Base-by-base conservation (phyloP, 208 protist species). In the Leishmania tropica region DNA sequence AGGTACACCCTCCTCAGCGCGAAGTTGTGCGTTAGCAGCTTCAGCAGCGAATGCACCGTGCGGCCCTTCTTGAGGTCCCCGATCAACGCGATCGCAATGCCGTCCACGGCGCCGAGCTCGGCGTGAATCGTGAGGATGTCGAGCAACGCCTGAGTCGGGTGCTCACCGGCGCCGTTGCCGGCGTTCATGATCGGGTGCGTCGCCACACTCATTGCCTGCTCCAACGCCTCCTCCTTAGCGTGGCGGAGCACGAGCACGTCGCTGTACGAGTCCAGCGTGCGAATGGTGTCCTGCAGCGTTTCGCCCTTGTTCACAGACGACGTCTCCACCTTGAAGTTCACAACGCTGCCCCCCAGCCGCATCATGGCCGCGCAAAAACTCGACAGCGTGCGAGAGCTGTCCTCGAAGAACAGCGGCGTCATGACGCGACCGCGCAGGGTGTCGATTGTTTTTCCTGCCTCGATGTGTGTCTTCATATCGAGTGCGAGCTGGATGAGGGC, bases 51-150 rank as follows among this genome's bases (percentile, higher is more conserved):
- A 85, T 99, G 98, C 64, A 99, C 97, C 0, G 99, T 99, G 76
- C 99, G 95, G 31, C 99, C 99, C 90, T 99, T 95, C 86, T 99
- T 99, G 37, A 99, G 93, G 88, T 99, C 99, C 54, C 99, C 99
- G 75, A 99, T 94, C 13, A 99, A 73, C 0, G 98, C 98, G 54
- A 99, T 96, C 13, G 90, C 96, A 15, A 99, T 86, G 19, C 95
- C 97, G 85, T 99, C 92, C 21, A 97, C 85, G 31, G 67, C 72
- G 48, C 92, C 98, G 28, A 99, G 89, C 89, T 99, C 98, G 45
- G 98, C 95, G 70, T 94, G 85, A 35, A 99, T 99, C 15, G 98
- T 99, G 79, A 98, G 98, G 5, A 98, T 83, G 82, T 99, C 99
- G 21, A 99, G 92, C n/a, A 99, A 90, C n/a, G 99, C 97, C 92